Evolutionary conservation across 208 protist genomes (phyloP).

Genomic region (Acanthamoeba lenticulata): DNA sequence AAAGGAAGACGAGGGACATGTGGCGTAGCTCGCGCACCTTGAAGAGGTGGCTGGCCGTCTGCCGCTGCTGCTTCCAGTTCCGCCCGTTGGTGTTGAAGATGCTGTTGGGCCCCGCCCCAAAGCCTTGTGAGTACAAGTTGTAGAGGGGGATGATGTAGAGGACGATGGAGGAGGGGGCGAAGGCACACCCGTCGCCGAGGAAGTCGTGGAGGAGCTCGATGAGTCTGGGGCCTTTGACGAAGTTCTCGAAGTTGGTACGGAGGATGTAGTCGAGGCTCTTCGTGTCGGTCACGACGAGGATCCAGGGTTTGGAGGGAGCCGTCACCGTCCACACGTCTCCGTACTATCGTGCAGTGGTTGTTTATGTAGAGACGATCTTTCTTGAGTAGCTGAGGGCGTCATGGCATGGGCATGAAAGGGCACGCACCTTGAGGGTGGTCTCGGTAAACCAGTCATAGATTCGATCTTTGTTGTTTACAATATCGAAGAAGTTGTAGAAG

Average conservation of each 20-base stretch:
- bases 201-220: neutral
- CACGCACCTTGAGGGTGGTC: conserved; percentile 11
- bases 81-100: conserved; percentile 64
- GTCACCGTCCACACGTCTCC: neutral
- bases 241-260: conserved; percentile 45
- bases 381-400: no score
- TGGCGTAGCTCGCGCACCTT: conserved; percentile 24
- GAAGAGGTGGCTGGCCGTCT: conserved; percentile 60
- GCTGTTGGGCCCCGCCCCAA: neutral
- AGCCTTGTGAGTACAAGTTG: neutral
- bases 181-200: conserved; percentile 46
- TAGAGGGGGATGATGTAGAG: no score
- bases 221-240: neutral
- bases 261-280: conserved; percentile 6
- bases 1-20: conserved; percentile 12
- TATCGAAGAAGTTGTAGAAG: neutral
- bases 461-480: neutral
- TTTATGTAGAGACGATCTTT: neutral
- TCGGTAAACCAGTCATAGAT: conserved; percentile 38
- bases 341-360: neutral
- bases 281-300: neutral
- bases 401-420: neutral
- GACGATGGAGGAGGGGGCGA: no score
- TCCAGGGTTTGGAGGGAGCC: conserved; percentile 16
- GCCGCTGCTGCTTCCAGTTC: conserved; percentile 28